phyloP scores from a whole-genome alignment of 108 stramenopile species.

The Cyclostephanos invisitatus region DNA sequence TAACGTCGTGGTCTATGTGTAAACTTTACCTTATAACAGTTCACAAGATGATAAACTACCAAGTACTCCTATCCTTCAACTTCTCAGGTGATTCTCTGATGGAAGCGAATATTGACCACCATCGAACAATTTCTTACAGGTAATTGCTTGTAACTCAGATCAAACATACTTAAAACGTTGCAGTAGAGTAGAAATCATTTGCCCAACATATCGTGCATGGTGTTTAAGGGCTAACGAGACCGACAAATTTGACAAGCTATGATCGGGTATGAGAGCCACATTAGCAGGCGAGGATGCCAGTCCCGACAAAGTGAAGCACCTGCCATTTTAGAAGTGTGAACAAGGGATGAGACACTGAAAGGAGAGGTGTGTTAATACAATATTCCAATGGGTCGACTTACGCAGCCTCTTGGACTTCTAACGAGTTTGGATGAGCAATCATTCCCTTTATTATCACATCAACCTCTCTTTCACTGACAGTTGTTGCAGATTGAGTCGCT shows the following conservation, averaged over 20 bases:
- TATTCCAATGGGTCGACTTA: neutral
- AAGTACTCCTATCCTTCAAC: too few relatives aligned
- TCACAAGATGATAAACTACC: too few relatives aligned
- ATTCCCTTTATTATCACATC: constrained; percentile 22
- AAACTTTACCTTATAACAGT: too few relatives aligned
- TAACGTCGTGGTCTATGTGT: too few relatives aligned
- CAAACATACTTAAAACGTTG: neutral
- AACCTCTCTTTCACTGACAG: constrained; percentile 31
- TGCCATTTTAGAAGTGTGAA: neutral
- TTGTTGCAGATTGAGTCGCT: constrained; percentile 17
- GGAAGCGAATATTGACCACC: too few relatives aligned
- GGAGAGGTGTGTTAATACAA: neutral
- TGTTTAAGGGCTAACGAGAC: neutral
- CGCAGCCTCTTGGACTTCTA: constrained; percentile 29
- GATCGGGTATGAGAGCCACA: constrained; percentile 7
- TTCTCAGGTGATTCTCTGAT: too few relatives aligned
- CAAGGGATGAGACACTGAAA: neutral
- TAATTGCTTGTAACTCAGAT: too few relatives aligned
- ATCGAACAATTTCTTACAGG: too few relatives aligned
- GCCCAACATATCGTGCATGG: neutral
- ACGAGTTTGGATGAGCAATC: constrained; percentile 20
- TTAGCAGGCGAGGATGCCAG: constrained; percentile 14
- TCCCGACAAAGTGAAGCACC: constrained; percentile 18
- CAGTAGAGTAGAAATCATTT: neutral
- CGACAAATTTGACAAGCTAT: neutral